A percentile compares a stretch with the other conserved stretches of the same genome.
Conservation (phyloP, 495 filamentous ascomycete genomes). For the Podospora didyma region DNA sequence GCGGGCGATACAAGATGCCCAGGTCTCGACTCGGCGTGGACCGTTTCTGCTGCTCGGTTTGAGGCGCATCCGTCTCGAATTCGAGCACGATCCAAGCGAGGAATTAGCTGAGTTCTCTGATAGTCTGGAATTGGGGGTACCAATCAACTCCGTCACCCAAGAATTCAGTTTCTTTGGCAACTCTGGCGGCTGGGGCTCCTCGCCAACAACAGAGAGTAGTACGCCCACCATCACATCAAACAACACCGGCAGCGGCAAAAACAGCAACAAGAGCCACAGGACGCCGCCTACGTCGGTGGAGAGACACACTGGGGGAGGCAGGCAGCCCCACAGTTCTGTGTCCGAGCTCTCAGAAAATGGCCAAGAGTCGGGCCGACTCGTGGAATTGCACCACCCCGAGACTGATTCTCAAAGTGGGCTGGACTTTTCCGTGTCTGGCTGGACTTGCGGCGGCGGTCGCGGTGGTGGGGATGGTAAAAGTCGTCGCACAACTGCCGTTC, state of each 20-base stretch:
- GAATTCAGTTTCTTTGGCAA: slow-evolving; percentile 33
- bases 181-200: slow-evolving; percentile 14
- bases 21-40: slow-evolving; percentile 11
- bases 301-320: not conserved
- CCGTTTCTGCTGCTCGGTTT: slow-evolving; percentile 33
- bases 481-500: slow-evolving; percentile 19
- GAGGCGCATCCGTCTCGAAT: slow-evolving; percentile 39
- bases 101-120: slow-evolving; percentile 19
- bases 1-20: slow-evolving; percentile 22
- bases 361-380: not conserved
- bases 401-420: slow-evolving; percentile 15
- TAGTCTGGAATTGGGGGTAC: slow-evolving; percentile 21
- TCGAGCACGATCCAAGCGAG: slow-evolving; percentile 31
- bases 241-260: not conserved
- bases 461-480: slow-evolving; percentile 9
- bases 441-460: slow-evolving; percentile 29
- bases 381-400: slow-evolving; percentile 4
- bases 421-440: slow-evolving; percentile 23
- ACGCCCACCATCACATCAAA: not conserved
- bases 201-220: not conserved
- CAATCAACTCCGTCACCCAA: slow-evolving; percentile 21
- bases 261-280: not conserved
- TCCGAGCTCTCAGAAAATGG: not conserved
- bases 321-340: not conserved
- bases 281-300: not conserved